Conservation (phyloP, 2,329 filamentous ascomycete genomes). For the Arthroderma sp. region DNA sequence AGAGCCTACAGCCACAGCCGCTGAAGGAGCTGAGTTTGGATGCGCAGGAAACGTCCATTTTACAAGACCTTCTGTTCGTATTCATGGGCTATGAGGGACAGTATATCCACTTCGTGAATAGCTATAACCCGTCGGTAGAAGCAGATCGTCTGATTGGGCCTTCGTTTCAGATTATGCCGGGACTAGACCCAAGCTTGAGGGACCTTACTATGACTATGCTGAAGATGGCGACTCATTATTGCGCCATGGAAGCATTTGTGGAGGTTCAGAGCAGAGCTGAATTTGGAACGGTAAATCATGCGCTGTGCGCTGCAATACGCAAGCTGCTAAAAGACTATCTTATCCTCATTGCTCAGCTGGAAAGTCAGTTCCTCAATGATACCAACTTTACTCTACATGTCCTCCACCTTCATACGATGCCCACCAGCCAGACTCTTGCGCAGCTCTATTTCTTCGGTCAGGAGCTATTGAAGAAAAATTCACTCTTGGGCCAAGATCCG, state of each 20-base stretch:
- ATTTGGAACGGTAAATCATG: constrained; percentile 90
- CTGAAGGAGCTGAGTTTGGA: constrained; percentile 62
- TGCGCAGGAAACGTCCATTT: constrained; percentile 69
- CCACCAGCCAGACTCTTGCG: constrained; percentile 79
- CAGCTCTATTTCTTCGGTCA: constrained; percentile 80
- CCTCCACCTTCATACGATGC: constrained; percentile 79
- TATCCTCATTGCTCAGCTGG: constrained; percentile 80
- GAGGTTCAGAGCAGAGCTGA: constrained; percentile 88
- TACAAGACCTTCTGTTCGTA: constrained; percentile 84
- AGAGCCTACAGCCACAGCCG: constrained; percentile 52
- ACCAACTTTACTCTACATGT: constrained; percentile 83
- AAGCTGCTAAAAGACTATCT: constrained; percentile 88
- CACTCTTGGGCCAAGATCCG: constrained; percentile 60
- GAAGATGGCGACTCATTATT: constrained; percentile 87
- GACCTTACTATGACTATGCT: constrained; percentile 82
- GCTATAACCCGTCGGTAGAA: constrained; percentile 72
- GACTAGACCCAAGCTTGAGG: constrained; percentile 79
- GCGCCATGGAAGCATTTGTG: constrained; percentile 79
- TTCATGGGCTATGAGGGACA: constrained; percentile 99
- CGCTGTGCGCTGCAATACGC: constrained; percentile 85
- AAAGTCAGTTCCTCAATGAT: constrained; percentile 83
- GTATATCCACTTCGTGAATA: constrained; percentile 75
- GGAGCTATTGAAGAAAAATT: constrained; percentile 78
- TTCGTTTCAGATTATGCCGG: constrained; percentile 62
- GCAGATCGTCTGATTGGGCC: constrained; percentile 78